Evolutionary conservation across 1,139 yeast genomes (phyloP).

Genomic region (Trichomonascaceae sp.): DNA sequence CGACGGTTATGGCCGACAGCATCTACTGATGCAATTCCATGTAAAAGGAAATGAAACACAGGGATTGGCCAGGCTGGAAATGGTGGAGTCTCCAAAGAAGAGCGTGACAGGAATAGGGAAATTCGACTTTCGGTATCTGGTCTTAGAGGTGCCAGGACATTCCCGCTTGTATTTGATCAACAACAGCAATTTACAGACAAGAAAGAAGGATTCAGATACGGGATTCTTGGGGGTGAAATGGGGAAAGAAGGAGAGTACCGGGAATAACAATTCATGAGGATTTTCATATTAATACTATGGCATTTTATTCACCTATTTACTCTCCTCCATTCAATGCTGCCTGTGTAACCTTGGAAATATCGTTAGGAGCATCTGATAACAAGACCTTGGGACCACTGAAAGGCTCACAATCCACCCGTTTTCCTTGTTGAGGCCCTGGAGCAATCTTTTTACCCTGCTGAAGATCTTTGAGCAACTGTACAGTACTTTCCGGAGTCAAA

Average conservation of each 20-base stretch:
- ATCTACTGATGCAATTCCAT: conserved; percentile 76
- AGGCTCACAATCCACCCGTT: conserved; percentile 74
- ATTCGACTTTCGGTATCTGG: conserved; percentile 68
- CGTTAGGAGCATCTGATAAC: conserved; percentile 55
- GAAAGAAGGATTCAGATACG: conserved; percentile 30
- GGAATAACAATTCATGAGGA: not conserved
- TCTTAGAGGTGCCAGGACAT: conserved; percentile 68
- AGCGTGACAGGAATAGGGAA: conserved; percentile 43
- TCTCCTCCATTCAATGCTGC: conserved; percentile 24
- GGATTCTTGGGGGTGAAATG: conserved; percentile 79
- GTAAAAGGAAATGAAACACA: conserved; percentile 59
- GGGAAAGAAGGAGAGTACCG: conserved; percentile 46
- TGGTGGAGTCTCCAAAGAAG: conserved; percentile 37
- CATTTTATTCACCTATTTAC: not conserved
- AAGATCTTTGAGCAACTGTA: conserved; percentile 55
- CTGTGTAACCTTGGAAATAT: conserved; percentile 55
- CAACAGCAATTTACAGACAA: conserved; percentile 36
- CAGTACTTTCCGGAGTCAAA: conserved; percentile 62
- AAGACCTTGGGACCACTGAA: conserved; percentile 63
- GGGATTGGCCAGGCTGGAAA: conserved; percentile 75
- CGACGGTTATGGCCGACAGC: conserved; percentile 73
- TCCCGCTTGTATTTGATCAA: conserved; percentile 66
- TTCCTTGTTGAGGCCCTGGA: conserved; percentile 60
- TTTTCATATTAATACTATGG: no score
- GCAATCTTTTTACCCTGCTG: conserved; percentile 56